Conservation (phyloP, 352 stramenopile genomes). For the Globisporangium cederbergense region DNA sequence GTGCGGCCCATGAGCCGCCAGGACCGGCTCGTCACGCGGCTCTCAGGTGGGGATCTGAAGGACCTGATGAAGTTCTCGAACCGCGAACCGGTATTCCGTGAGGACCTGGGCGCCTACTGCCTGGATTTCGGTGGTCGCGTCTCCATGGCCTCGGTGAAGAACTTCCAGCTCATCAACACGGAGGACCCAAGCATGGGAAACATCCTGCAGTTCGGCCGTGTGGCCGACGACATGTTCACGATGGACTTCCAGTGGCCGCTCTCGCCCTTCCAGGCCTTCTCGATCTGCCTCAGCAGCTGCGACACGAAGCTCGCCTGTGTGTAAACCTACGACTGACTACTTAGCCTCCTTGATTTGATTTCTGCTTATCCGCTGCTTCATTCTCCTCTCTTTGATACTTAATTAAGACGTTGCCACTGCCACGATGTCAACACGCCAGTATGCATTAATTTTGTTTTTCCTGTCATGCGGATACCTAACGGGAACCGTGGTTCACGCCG, state of each 20-base stretch:
- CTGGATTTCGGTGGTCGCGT: constrained; percentile 9
- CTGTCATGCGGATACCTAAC: too few relatives aligned
- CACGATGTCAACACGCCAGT: too few relatives aligned
- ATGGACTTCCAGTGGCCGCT: constrained; percentile 90
- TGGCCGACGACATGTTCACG: constrained; percentile 89
- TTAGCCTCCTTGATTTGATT: constrained; percentile 3
- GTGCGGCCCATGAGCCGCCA: constrained; percentile 82
- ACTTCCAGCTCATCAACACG: constrained; percentile 86
- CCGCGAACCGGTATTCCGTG: constrained; percentile 79
- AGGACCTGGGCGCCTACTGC: constrained; percentile 84
- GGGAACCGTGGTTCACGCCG: too few relatives aligned
- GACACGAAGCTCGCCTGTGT: constrained; percentile 88
- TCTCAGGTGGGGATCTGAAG: constrained; percentile 66
- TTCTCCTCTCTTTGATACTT: constrained; percentile 4
- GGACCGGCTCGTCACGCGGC: constrained; percentile 74
- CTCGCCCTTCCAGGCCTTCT: constrained; percentile 85
- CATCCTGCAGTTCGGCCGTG: constrained; percentile 85
- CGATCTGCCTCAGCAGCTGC: constrained; percentile 87
- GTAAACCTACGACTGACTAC: constrained; percentile 25
- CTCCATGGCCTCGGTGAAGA: constrained; percentile 40
- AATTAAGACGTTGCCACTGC: neutral
- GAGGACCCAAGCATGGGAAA: constrained; percentile 84
- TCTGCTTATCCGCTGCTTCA: neutral
- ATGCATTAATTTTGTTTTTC: too few relatives aligned
- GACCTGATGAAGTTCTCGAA: constrained; percentile 89